Evolutionary conservation across 2,329 filamentous ascomycete species (phyloP), one percentile per base, ranked within the genome.

Genomic region (Alternaria ventricosa): DNA sequence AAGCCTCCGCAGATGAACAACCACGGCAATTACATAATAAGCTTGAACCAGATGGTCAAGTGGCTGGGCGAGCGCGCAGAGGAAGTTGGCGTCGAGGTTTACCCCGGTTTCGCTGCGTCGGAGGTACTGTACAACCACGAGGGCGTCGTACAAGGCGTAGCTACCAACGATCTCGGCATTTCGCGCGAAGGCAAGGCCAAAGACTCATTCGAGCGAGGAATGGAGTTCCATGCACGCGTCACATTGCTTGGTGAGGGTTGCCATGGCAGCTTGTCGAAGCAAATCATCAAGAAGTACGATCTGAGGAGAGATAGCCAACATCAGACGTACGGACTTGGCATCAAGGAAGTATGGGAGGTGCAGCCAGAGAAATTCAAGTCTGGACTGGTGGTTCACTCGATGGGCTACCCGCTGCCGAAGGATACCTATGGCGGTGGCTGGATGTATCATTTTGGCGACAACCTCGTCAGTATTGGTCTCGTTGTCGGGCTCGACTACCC

Each of bases 391-490:
- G 88, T 90, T 5, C 96, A 99, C 83, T 92, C 93, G 5, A 89
- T 99, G 90, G 96, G 96, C 20, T 98, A 97, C 76, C 96, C 96
- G 20, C 83, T 99, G 47, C 88, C 93, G 15, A 88, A 86, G 72
- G 91, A 98, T 77, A 96, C 94, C 9, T 99, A 99, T 78, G 96
- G 96, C 70, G 96, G 96, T 69, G 94, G 92, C n/a, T 99, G 94
- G 90, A 94, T 99, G 92, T 99, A 99, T 78, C 96, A 99, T 81
- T 99, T 98, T 80, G 96, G 94, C 41, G 95, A 99, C 73, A 99
- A 98, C 81, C 87, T 98, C 73, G 95, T 99, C 64, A 94, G 90
- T 70, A 86, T 99, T 60, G 96, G 96, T 23, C 85, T 98, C 18
- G 96, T 99, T 11, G 92, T 96, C 41, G 94, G 94, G 23, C 87